Conservation (phyloP, 805 yeast species). For the Wickerhamomyces bovis region DNA sequence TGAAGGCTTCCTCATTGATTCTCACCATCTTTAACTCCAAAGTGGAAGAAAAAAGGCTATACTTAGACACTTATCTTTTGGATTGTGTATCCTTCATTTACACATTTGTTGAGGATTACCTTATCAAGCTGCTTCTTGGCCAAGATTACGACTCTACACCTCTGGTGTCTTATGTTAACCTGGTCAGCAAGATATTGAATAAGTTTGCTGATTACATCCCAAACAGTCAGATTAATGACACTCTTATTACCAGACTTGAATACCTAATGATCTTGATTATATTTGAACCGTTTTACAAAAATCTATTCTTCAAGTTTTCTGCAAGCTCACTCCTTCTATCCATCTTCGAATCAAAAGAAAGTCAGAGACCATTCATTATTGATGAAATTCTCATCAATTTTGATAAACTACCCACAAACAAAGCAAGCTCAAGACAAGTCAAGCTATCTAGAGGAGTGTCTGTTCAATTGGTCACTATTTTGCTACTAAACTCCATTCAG, state of each 20-base stretch:
- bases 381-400: conserved; percentile 52
- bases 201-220: conserved; percentile 17
- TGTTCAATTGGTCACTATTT: conserved; percentile 43
- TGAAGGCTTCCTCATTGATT: conserved; percentile 25
- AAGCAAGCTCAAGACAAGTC: conserved; percentile 36
- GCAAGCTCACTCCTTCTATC: conserved; percentile 14
- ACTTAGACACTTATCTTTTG: conserved; percentile 38
- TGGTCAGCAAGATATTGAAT: conserved; percentile 10
- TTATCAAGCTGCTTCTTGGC: conserved; percentile 5
- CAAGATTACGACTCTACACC: neutral
- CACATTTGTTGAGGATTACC: conserved; percentile 26
- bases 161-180: conserved; percentile 2
- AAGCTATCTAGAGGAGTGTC: conserved; percentile 37
- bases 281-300: conserved; percentile 24
- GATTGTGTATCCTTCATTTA: conserved; percentile 36
- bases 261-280: conserved; percentile 40
- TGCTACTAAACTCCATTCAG: conserved; percentile 41
- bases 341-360: conserved; percentile 26
- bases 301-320: conserved; percentile 19
- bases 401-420: conserved; percentile 42
- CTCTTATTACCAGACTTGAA: conserved; percentile 50
- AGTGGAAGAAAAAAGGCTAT: conserved; percentile 37
- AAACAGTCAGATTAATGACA: conserved; percentile 37
- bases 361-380: conserved; percentile 55
- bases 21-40: conserved; percentile 36